A percentile compares a stretch with the other conserved stretches of the same genome.
Evolutionary conservation across 345 rosid genomes (phyloP).

Genomic region (Psidium guajava): DNA sequence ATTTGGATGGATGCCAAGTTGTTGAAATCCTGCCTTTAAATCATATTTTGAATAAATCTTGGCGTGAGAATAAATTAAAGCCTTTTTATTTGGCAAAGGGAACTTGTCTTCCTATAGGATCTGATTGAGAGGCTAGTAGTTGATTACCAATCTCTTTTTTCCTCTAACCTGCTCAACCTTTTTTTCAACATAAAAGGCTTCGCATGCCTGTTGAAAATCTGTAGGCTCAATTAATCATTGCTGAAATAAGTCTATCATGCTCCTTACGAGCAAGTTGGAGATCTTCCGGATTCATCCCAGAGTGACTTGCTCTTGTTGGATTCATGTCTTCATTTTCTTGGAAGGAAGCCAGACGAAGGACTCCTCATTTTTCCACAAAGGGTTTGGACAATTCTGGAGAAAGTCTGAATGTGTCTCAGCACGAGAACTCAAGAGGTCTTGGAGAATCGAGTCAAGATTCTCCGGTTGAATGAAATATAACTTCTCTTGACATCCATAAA

Average conservation of each 20-base stretch:
- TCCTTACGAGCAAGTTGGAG: accelerated
- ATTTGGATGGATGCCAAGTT: no score
- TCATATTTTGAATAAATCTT: no score
- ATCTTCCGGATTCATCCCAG: background rate
- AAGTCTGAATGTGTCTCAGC: accelerated
- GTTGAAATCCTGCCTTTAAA: no score
- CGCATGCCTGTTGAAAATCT: background rate
- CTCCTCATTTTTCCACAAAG: background rate
- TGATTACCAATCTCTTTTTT: background rate
- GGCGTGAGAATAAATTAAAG: no score
- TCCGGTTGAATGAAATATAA: background rate
- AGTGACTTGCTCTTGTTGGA: background rate
- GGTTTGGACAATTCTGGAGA: background rate
- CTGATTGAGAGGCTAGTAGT: no score
- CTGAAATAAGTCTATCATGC: background rate
- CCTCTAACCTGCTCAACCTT: background rate
- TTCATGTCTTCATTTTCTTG: background rate
- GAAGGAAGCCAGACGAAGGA: background rate
- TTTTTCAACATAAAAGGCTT: background rate
- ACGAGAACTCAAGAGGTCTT: background rate
- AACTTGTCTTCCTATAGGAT: no score
- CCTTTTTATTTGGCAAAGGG: no score
- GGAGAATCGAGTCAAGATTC: background rate
- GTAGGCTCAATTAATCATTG: background rate
- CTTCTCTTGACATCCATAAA: background rate